A percentile compares a stretch with the other conserved stretches of the same genome.
Evolutionary conservation across 371 early-diverging fungal species (phyloP).

Genomic region (Chytridium lagenaria): DNA sequence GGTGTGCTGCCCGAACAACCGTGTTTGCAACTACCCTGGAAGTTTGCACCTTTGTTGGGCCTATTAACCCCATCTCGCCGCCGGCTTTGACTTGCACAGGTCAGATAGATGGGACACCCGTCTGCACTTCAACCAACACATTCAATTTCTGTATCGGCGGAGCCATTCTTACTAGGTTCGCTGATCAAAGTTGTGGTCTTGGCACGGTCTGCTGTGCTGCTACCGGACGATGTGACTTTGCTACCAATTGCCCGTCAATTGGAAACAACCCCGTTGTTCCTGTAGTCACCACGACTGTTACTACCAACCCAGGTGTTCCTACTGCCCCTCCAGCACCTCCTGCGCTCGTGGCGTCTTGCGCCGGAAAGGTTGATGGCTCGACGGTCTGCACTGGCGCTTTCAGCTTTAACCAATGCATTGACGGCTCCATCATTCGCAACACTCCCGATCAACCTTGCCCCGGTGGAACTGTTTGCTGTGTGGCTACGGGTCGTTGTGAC

Average conservation of each 20-base stretch:
- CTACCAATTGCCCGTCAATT: neutral
- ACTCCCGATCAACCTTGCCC: conserved; percentile 21
- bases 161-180: conserved; percentile 20
- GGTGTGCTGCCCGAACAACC: conserved; percentile 17
- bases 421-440: neutral
- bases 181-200: conserved; percentile 8
- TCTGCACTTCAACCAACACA: conserved; percentile 24
- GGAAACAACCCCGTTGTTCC: neutral
- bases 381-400: conserved; percentile 23
- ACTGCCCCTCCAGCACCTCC: conserved; percentile 6
- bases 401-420: conserved; percentile 14
- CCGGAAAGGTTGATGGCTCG: conserved; percentile 16
- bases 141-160: conserved; percentile 30
- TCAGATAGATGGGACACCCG: conserved; percentile 27
- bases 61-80: neutral
- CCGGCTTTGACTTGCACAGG: conserved; percentile 16
- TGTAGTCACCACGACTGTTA: too few relatives aligned
- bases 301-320: too few relatives aligned
- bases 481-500: conserved; percentile 19
- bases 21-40: neutral
- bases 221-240: conserved; percentile 24
- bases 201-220: conserved; percentile 33
- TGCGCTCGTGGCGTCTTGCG: neutral
- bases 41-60: neutral
- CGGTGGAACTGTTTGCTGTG: conserved; percentile 15